Evolutionary conservation across 1,139 yeast species (phyloP), one percentile per base, ranked within the genome.

Genomic region (Pneumocystis carinii): DNA sequence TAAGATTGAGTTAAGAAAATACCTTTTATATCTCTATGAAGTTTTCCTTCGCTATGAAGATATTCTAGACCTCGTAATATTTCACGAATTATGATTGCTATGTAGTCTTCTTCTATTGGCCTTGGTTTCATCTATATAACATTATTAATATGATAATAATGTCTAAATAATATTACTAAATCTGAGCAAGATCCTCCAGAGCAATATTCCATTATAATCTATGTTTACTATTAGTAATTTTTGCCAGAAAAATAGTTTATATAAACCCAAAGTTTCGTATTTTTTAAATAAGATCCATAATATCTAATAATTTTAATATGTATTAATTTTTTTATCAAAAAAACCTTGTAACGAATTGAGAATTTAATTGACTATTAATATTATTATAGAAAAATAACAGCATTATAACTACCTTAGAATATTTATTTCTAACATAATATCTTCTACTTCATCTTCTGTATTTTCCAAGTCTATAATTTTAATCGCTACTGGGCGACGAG

Each of bases 171-270:
- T 58, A 68, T 19, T 64, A 67, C 69, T 66, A 90, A 77, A 70
- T 89, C 96, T 0, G 88, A 80, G 73, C 95, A 87, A 1, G 95
- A 87, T 0, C 96, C 95, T 29, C 95, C 96, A 14, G 90, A 95
- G 74, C 97, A 90, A 71, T 81, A 87, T 72, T 90, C 97, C 96
- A 90, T 87, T 4, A 87, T 86, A 62, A 90, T 87, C 84, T 48
- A 24, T 48, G 32, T 24, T 17, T 48, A 48, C 12, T 24, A 12
- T 48, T 48, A 41, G 29, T 8, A 48, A 48, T 24, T 24, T 24
- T 48, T 1, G 12, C 12, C 27, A 24, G 12, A 41, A n/a, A 41
- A 24, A 10, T 24, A 19, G 29, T 12, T 10, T 24, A 10, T 24
- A 48, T 24, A 24, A 24, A 48, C 55, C 55, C 90, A 89, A 84